phyloP scores from a whole-genome alignment of 495 filamentous ascomycete genomes.

The Tuber indicum region DNA sequence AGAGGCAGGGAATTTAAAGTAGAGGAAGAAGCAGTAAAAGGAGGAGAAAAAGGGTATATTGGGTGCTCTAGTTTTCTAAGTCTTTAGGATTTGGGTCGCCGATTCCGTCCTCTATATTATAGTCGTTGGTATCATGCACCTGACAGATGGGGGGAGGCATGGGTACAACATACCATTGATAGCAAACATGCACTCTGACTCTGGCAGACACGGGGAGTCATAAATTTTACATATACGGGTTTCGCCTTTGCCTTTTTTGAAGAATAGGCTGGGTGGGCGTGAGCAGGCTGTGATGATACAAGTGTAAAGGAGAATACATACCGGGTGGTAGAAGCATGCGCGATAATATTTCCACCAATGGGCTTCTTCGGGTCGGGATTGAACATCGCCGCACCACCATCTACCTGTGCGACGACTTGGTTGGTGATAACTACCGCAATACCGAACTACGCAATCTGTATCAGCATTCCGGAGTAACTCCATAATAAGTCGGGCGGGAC shows the following conservation, averaged over 20 bases:
- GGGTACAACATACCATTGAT: slow-evolving; percentile 53
- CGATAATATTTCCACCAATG: slow-evolving; percentile 97
- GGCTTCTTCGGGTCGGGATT: slow-evolving; percentile 99
- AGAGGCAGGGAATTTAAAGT: slow-evolving; percentile 1
- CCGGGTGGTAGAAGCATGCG: slow-evolving; percentile 85
- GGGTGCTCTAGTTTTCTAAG: slow-evolving; percentile 59
- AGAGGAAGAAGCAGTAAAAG: background rate
- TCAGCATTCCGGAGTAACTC: background rate
- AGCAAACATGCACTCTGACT: slow-evolving; percentile 93
- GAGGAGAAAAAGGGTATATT: background rate
- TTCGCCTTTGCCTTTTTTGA: slow-evolving; percentile 93
- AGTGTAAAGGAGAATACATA: background rate
- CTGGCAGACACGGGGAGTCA: slow-evolving; percentile 92
- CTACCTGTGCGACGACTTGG: slow-evolving; percentile 95
- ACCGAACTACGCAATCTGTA: slow-evolving; percentile 54
- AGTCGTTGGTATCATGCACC: slow-evolving; percentile 1
- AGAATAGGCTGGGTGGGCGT: slow-evolving; percentile 52
- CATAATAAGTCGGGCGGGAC: background rate
- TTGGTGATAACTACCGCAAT: slow-evolving; percentile 99
- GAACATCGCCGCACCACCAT: slow-evolving; percentile 95
- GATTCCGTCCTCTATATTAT: slow-evolving; percentile 71
- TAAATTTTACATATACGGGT: slow-evolving; percentile 98
- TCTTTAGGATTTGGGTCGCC: slow-evolving; percentile 94
- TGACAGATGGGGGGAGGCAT: background rate
- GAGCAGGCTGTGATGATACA: background rate